A percentile compares a stretch with the other conserved stretches of the same genome.
Evolutionary conservation across 306 rosid species (phyloP).

Genomic region (Dicorynia guianensis): DNA sequence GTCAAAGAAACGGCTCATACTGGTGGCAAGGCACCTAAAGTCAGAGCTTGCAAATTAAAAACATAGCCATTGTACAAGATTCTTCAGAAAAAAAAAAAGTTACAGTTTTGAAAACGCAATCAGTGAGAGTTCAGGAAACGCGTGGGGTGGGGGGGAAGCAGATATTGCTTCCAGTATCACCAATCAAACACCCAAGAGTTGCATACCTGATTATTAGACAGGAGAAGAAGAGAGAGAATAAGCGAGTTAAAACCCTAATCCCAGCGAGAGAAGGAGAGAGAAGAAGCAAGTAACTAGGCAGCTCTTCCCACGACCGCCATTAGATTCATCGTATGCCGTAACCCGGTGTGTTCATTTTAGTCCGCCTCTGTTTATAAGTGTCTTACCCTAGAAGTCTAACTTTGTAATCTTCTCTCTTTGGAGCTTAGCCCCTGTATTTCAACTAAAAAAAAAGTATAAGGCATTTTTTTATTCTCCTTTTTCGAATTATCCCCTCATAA

Average conservation of each 20-base stretch:
- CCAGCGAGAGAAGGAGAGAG: background rate
- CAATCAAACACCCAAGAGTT: background rate
- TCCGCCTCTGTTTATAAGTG: too few relatives aligned
- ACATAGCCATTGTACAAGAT: background rate
- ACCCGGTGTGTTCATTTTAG: background rate
- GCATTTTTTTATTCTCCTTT: too few relatives aligned
- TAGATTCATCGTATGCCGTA: background rate
- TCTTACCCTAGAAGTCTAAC: too few relatives aligned
- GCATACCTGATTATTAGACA: constrained; percentile 9
- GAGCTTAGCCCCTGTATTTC: too few relatives aligned
- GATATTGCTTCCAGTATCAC: background rate
- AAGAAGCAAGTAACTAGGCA: background rate
- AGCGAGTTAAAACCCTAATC: constrained; percentile 45
- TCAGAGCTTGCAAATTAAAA: background rate
- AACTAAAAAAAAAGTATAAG: too few relatives aligned
- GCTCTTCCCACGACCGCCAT: background rate
- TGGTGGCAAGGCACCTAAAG: constrained; percentile 18
- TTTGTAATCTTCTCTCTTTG: too few relatives aligned
- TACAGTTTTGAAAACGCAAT: background rate
- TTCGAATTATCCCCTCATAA: too few relatives aligned
- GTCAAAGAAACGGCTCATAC: background rate
- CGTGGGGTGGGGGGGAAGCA: background rate
- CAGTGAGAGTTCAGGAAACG: background rate
- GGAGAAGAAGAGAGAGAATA: constrained; percentile 7
- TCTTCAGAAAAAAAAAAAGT: background rate